Base-by-base conservation (phyloP, 768 basidiomycete genomes). In the Lentinula lateritia region DNA sequence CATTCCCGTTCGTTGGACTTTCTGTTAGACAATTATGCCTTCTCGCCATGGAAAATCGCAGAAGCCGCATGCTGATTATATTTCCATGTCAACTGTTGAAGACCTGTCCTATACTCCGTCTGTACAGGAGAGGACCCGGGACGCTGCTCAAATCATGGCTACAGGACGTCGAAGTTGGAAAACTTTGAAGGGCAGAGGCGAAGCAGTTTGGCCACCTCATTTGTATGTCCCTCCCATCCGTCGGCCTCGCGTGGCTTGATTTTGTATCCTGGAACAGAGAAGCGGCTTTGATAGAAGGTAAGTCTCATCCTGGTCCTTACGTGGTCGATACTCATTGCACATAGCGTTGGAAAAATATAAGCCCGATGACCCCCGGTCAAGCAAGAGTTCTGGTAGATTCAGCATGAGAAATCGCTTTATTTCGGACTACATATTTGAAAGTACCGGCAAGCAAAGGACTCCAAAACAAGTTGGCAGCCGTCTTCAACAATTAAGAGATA, bases 361-460 rank as follows among this genome's bases (percentile, higher is more conserved):
- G 57, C 81, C 80, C 38, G 74, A 79, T 54, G 76, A 78, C 63
- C 77, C 78, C 63, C 76, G 80, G 65, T 78, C 82, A 52, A 77
- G 77, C 55, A 73, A 78, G 57, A 75, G 76, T 41, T 73, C 83
- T 5, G 82, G 79, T n/a, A 77, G 84, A 52, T 84, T 80, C 68
- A 84, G 84, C 28, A 79, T 81, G 72, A 79, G 84, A 58, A 86
- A 86, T 73, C 78, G 81, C 48, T 86, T 84, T 72, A 81, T 86
- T 65, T 82, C 85, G 50, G 80, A 85, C 62, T 80, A 83, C 66
- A 84, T 86, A 66, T 75, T 75, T 69, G 73, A 73, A 12, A 71
- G 68, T 32, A 85, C 83, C 7, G 82, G 84, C 9, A 78, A 80
- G 65, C 72, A 72, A 52, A 75, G 83, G 66, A 83, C 84, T 15